phyloP scores from a whole-genome alignment of 345 rosid genomes.

The Syzygium oleosum region DNA sequence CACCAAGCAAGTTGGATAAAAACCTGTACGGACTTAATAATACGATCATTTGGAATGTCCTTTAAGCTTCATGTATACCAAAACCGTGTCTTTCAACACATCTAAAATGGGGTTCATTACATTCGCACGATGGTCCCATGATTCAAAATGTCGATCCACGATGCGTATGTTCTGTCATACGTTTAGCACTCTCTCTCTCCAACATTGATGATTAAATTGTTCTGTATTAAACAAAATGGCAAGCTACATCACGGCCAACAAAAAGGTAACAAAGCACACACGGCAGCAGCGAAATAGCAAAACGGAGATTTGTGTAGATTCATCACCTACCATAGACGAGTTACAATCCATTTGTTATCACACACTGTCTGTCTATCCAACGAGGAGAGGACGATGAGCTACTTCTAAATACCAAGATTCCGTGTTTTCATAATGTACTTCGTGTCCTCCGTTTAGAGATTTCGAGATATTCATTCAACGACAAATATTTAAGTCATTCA shows the following conservation, averaged over 20 bases:
- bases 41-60: not conserved
- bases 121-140: not conserved
- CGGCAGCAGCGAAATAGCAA: not conserved
- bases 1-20: not conserved
- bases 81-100: not conserved
- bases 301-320: not conserved
- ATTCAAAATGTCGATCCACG: not conserved
- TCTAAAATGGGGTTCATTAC: not conserved
- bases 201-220: not conserved
- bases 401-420: not conserved
- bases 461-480: not conserved
- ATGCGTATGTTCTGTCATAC: not conserved
- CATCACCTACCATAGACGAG: not conserved
- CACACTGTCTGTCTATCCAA: not conserved
- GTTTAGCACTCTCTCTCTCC: not conserved
- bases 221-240: not conserved
- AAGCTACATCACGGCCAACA: not conserved
- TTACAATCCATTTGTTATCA: not conserved
- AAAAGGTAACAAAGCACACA: not conserved
- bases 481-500: not conserved
- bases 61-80: not conserved
- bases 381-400: not conserved
- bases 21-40: not conserved
- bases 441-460: not conserved
- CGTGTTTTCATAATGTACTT: not conserved